phyloP scores from a whole-genome alignment of 2,329 filamentous ascomycete species.

The Nannizziopsis barbatae region DNA sequence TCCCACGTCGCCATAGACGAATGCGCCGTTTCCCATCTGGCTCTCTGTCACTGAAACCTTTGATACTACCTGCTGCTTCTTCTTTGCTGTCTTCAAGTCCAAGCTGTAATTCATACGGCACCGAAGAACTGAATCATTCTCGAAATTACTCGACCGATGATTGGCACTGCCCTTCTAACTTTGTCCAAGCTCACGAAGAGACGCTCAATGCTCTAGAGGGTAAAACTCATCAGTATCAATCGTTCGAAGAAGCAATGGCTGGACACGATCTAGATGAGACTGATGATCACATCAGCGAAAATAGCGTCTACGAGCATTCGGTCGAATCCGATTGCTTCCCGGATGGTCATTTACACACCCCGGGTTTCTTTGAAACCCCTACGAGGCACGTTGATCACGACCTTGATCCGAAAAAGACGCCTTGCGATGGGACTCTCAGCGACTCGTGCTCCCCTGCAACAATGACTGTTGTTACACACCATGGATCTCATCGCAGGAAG shows the following conservation, averaged over 20 bases:
- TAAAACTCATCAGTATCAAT: slow-evolving; percentile 18
- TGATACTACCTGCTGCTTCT: slow-evolving; percentile 21
- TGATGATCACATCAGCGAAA: not conserved
- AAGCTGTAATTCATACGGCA: not conserved
- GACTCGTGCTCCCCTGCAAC: slow-evolving; percentile 1
- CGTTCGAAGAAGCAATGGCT: slow-evolving; percentile 20
- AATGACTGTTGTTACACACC: not conserved
- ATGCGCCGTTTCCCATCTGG: slow-evolving; percentile 29
- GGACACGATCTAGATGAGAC: slow-evolving; percentile 12
- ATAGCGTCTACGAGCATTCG: not conserved
- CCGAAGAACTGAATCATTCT: slow-evolving; percentile 1
- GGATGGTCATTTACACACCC: slow-evolving; percentile 5
- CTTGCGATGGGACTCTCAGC: not conserved
- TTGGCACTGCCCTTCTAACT: slow-evolving; percentile 6
- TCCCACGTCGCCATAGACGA: slow-evolving; percentile 19
- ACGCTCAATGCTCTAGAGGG: slow-evolving; percentile 26
- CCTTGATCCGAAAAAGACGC: not conserved
- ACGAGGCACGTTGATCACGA: not conserved
- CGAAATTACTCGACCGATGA: slow-evolving; percentile 6
- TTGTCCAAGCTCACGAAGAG: slow-evolving; percentile 18
- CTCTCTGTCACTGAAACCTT: slow-evolving; percentile 26
- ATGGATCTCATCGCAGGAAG: not conserved
- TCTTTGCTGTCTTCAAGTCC: slow-evolving; percentile 10
- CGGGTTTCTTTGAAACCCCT: slow-evolving; percentile 2
- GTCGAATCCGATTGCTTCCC: not conserved